Conservation (phyloP, 495 filamentous ascomycete species). For the Lophium mytilinum region DNA sequence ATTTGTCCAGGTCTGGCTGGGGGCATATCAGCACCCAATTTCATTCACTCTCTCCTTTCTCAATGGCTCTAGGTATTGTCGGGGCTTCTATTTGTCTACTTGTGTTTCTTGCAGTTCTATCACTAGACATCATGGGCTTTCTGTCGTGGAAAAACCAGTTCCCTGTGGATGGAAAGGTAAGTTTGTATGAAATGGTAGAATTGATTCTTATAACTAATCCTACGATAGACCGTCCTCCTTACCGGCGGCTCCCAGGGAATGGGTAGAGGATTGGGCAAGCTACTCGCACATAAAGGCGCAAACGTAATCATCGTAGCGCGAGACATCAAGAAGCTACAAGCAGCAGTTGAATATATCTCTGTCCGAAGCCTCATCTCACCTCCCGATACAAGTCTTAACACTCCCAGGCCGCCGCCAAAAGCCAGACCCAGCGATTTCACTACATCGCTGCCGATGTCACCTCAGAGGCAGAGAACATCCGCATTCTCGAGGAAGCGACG, state of each 20-base stretch:
- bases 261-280: conserved; percentile 63
- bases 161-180: conserved; percentile 70
- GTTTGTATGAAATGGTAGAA: neutral
- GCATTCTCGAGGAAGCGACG: conserved; percentile 62
- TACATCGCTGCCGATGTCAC: conserved; percentile 80
- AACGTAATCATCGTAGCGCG: conserved; percentile 80
- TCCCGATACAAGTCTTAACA: neutral
- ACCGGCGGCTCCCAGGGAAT: conserved; percentile 93
- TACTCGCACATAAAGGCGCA: conserved; percentile 76
- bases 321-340: conserved; percentile 64
- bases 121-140: conserved; percentile 52
- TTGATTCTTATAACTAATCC: neutral
- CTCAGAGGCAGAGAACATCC: conserved; percentile 53
- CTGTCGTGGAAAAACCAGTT: conserved; percentile 66
- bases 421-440: conserved; percentile 65
- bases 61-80: conserved; percentile 30
- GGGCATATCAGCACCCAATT: neutral
- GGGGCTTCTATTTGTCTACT: conserved; percentile 39
- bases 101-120: conserved; percentile 36
- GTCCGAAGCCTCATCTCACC: neutral
- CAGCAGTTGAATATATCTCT: conserved; percentile 54
- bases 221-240: conserved; percentile 64
- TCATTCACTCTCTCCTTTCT: neutral
- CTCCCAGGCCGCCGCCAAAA: conserved; percentile 51
- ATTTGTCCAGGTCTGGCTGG: neutral